Evolutionary conservation across 2,329 filamentous ascomycete species (phyloP), one percentile per base, ranked within the genome.

Genomic region (Lachnellula suecica): DNA sequence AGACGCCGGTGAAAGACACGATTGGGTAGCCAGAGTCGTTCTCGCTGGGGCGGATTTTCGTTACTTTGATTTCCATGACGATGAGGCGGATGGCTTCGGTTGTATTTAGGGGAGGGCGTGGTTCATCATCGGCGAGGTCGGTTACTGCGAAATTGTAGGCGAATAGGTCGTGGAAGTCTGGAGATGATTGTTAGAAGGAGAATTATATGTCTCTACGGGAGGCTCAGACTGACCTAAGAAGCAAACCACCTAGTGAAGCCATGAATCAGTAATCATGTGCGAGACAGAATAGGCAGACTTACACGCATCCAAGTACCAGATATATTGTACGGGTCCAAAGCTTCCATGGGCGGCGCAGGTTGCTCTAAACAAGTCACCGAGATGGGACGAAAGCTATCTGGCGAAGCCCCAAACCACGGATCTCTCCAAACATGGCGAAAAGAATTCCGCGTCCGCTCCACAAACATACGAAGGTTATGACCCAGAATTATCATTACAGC

Each of bases 81-180:
- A 92, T 88, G 49, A 91, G 75, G 8, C 87, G 79, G 17, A 84
- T 85, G 1, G 85, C 87, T 72, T 91, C 87, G 54, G 80, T 79
- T 0, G 76, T 80, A 27, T 81, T 72, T 34, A 89, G 76, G 0
- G 84, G 75, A 1, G 70, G 72, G 0, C 81, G 76, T 2, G 73
- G 80, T 49, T 70, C 72, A 59, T 70, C 71, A 40, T 61, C 67
- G 4, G 1, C 70, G 71, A 1, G 74, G 67, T 10, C 72, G 66
- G 6, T 74, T 68, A 7, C 68, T 2, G 71, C 72, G 63, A 91
- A 91, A 65, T 92, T 92, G 73, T 84, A 91, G 19, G 72, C 71
- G 66, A 85, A 87, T 31, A 92, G 82, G 65, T 91, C 87, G 60
- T 79, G 82, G 66, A 87, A 91, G 66, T 91, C 87, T 55, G 82